phyloP scores from a whole-genome alignment of 2,329 filamentous ascomycete species.

The Cryoendolithus antarcticus region DNA sequence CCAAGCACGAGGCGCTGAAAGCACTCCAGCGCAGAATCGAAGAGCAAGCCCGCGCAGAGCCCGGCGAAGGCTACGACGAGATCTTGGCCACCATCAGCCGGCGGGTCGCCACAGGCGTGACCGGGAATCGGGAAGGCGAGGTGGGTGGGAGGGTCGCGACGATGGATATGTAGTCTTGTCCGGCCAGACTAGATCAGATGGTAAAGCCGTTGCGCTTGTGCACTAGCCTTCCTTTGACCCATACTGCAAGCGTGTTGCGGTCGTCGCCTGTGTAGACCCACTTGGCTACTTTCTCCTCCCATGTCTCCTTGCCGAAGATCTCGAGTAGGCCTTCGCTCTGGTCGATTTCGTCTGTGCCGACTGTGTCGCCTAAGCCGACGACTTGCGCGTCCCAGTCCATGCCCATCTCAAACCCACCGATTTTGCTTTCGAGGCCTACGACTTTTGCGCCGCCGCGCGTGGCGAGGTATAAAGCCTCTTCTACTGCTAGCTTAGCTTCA shows the following conservation, averaged over 20 bases:
- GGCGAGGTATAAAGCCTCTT: constrained; percentile 75
- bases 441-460: constrained; percentile 80
- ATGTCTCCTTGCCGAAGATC: constrained; percentile 79
- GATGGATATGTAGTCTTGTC: constrained; percentile 25
- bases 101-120: constrained; percentile 30
- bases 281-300: constrained; percentile 77
- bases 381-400: constrained; percentile 89
- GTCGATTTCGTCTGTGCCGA: constrained; percentile 21
- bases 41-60: constrained; percentile 18
- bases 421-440: constrained; percentile 55
- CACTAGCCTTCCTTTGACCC: constrained; percentile 76
- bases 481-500: constrained; percentile 57
- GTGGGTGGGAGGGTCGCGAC: constrained; percentile 35
- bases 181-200: too few species aligned
- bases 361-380: constrained; percentile 46
- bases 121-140: constrained; percentile 26
- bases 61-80: constrained; percentile 25
- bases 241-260: constrained; percentile 75
- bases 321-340: constrained; percentile 53
- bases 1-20: constrained; percentile 45
- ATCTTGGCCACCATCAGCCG: constrained; percentile 30
- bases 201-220: constrained; percentile 36
- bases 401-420: constrained; percentile 75
- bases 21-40: constrained; percentile 35
- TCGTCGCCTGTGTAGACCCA: constrained; percentile 94